Percentiles rank a stretch among this genome's conserved stretches.
Conservation (phyloP, 805 yeast species). For the Candida parachauliodes region DNA sequence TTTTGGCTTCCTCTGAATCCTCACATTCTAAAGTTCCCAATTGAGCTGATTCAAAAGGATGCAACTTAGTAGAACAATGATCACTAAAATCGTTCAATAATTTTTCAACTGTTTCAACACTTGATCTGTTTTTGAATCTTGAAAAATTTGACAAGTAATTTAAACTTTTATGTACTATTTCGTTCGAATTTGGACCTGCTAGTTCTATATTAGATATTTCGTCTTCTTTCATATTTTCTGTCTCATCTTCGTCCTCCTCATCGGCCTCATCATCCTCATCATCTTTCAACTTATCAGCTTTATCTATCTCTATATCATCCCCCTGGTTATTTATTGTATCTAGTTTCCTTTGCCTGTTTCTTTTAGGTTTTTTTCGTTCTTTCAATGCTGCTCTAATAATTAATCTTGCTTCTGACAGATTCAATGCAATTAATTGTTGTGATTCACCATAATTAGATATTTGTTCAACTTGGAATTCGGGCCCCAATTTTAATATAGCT, state of each 20-base stretch:
- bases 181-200: conserved; percentile 74
- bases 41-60: conserved; percentile 95
- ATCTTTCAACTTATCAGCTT: conserved; percentile 8
- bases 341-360: conserved; percentile 20
- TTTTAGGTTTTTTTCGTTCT: conserved; percentile 39
- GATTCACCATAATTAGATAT: conserved; percentile 75
- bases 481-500: conserved; percentile 79
- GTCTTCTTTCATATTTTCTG: conserved; percentile 40
- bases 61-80: conserved; percentile 47
- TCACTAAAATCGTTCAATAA: conserved; percentile 66
- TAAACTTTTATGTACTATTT: conserved; percentile 86
- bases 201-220: conserved; percentile 44
- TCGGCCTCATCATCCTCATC: conserved; percentile 17
- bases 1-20: conserved; percentile 95
- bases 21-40: conserved; percentile 88
- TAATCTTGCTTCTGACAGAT: conserved; percentile 84
- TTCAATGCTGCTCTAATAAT: conserved; percentile 86
- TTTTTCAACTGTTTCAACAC: conserved; percentile 91
- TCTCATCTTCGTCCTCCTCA: conserved; percentile 27
- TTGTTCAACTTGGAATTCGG: conserved; percentile 84
- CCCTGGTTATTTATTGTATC: not conserved
- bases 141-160: conserved; percentile 83
- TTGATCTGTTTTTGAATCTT: conserved; percentile 86
- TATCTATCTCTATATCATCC: conserved; percentile 2
- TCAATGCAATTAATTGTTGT: conserved; percentile 76